phyloP scores from a whole-genome alignment of 441 rosid species.

The Erodium moschatum region DNA sequence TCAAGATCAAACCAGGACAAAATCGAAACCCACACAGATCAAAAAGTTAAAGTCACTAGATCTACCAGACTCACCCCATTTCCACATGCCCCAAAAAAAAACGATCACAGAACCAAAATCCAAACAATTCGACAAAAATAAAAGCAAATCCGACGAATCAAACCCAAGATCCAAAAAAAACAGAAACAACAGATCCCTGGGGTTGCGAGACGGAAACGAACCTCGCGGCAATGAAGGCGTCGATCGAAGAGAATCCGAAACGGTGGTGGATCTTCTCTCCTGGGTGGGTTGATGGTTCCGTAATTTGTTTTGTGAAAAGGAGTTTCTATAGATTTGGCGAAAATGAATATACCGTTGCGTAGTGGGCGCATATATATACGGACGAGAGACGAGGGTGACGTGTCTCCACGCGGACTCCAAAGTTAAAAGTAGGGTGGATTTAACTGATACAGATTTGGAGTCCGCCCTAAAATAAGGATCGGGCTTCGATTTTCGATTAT shows the following conservation, averaged over 20 bases:
- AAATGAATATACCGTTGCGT: conserved; percentile 8
- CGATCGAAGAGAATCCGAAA: neutral
- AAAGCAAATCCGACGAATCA: neutral
- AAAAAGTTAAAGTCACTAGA: neutral
- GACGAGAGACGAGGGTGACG: neutral
- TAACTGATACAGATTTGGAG: conserved; percentile 3
- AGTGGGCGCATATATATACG: conserved; percentile 1
- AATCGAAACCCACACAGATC: too few relatives aligned
- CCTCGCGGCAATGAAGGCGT: neutral
- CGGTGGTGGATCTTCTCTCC: neutral
- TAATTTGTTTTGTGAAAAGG: too few relatives aligned
- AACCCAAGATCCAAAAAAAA: neutral
- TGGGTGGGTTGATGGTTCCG: neutral
- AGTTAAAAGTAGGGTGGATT: neutral
- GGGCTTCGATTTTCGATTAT: neutral
- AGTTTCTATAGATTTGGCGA: neutral
- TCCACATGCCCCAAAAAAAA: neutral
- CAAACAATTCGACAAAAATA: neutral
- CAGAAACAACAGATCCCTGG: neutral
- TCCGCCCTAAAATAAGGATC: neutral
- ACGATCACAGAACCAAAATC: neutral
- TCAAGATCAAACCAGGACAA: neutral
- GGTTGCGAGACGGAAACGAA: neutral
- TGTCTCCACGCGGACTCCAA: neutral
- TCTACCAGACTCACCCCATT: neutral